These are phyloP conservation scores for Staphylotrichum tortipilum DNA, from an alignment of 495 filamentous ascomycete genomes.

Conservation along the genomic window DNA sequence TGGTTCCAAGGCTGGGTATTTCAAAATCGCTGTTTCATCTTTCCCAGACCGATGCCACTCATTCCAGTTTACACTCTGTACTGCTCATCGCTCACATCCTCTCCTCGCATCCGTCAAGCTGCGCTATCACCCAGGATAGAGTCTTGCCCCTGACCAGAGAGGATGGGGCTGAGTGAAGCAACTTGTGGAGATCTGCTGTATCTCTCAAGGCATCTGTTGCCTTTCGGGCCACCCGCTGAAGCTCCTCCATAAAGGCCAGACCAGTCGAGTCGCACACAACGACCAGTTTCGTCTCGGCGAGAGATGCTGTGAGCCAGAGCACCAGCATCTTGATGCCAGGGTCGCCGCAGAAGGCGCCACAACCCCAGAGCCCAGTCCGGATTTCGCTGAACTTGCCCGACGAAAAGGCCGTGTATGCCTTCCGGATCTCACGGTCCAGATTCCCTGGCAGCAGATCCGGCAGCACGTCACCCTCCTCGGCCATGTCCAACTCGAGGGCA, in stretches of 20 bases:
- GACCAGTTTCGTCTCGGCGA: constrained; percentile 8
- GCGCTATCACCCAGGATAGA: background rate
- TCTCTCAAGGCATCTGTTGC: background rate
- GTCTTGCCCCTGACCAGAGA: background rate
- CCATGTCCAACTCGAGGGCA: constrained; percentile 21
- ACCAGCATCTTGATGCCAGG: constrained; percentile 20
- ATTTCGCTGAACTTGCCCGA: constrained; percentile 4
- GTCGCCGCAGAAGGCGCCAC: constrained; percentile 22
- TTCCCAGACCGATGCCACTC: no score
- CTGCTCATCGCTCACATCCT: no score
- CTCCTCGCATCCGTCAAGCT: background rate
- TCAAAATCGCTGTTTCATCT: no score
- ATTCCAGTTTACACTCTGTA: no score
- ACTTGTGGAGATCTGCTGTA: background rate
- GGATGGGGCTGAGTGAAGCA: background rate
- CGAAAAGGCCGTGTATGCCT: constrained; percentile 17
- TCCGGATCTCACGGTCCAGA: constrained; percentile 13
- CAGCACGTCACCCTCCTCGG: constrained; percentile 1
- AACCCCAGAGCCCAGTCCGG: constrained; percentile 21
- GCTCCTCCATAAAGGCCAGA: background rate
- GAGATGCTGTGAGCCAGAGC: constrained; percentile 21
- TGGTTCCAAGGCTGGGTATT: no score
- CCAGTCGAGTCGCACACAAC: constrained; percentile 9
- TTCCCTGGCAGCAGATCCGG: constrained; percentile 14
- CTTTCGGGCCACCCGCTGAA: background rate